Conservation (phyloP, 2,329 filamentous ascomycete genomes). For the Tolypocladium cylindrosporum region DNA sequence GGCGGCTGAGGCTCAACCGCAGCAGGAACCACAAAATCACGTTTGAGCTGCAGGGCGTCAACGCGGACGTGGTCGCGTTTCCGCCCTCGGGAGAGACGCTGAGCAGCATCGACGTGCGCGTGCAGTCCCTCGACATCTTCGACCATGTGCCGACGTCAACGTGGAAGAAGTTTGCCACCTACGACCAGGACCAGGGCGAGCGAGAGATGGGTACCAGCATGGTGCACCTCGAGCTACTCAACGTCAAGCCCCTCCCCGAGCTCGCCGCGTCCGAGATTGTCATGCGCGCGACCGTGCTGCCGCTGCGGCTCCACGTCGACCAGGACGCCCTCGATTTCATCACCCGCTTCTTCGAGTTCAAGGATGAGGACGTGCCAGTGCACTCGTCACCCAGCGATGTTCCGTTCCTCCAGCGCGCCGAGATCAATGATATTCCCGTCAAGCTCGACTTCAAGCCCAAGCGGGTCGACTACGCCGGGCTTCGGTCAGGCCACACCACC, state of each 20-base stretch:
- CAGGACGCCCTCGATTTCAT: slow-evolving; percentile 97
- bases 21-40: slow-evolving; percentile 93
- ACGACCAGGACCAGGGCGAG: slow-evolving; percentile 78
- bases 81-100: slow-evolving; percentile 71
- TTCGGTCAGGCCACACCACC: slow-evolving; percentile 86
- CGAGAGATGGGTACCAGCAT: slow-evolving; percentile 80
- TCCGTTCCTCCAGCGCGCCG: slow-evolving; percentile 82
- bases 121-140: slow-evolving; percentile 79
- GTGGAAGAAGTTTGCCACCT: slow-evolving; percentile 97
- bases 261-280: slow-evolving; percentile 86
- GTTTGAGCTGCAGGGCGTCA: slow-evolving; percentile 80
- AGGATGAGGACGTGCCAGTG: slow-evolving; percentile 56
- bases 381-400: slow-evolving; percentile 56
- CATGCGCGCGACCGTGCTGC: slow-evolving; percentile 67
- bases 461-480: slow-evolving; percentile 86
- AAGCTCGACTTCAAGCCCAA: slow-evolving; percentile 96
- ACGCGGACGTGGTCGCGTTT: slow-evolving; percentile 72
- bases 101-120: slow-evolving; percentile 74
- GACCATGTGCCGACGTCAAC: slow-evolving; percentile 92
- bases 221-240: slow-evolving; percentile 81
- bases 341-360: slow-evolving; percentile 95
- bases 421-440: slow-evolving; percentile 73
- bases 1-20: slow-evolving; percentile 64
- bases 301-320: slow-evolving; percentile 85
- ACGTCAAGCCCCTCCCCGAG: slow-evolving; percentile 74